A percentile compares a stretch with the other conserved stretches of the same genome.
Conservation (phyloP, 306 rosid species). For the Corylus americana region DNA sequence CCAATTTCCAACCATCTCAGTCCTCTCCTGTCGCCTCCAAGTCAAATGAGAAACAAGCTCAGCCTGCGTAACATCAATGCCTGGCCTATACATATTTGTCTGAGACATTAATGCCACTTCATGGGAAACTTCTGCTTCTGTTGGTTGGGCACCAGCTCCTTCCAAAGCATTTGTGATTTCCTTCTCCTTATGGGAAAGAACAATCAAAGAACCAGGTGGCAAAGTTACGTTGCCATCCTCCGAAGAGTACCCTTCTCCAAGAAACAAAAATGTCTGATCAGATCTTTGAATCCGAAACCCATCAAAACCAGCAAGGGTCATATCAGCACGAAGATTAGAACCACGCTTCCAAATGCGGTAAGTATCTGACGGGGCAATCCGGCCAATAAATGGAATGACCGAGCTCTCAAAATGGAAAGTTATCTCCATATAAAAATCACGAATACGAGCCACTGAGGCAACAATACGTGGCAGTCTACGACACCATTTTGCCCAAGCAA, state of each 20-base stretch:
- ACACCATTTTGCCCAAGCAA: conserved; percentile 99
- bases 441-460: conserved; percentile 87
- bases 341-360: conserved; percentile 99
- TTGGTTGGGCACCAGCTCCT: conserved; percentile 95
- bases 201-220: conserved; percentile 88
- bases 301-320: conserved; percentile 99
- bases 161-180: conserved; percentile 97
- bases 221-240: conserved; percentile 73
- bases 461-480: conserved; percentile 95
- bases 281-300: conserved; percentile 95
- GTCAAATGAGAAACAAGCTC: conserved; percentile 90
- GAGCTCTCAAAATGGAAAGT: conserved; percentile 98
- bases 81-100: conserved; percentile 97
- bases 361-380: conserved; percentile 97
- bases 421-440: conserved; percentile 98
- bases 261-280: conserved; percentile 94
- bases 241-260: conserved; percentile 88
- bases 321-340: conserved; percentile 97
- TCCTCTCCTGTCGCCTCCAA: conserved; percentile 99
- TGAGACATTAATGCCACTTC: conserved; percentile 96
- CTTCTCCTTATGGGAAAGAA: conserved; percentile 93
- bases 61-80: conserved; percentile 98
- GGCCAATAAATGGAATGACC: conserved; percentile 93
- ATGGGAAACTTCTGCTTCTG: conserved; percentile 92
- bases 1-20: conserved; percentile 97